Evolutionary conservation across 495 filamentous ascomycete species (phyloP).

Genomic region (Stereocaulon alpinum): DNA sequence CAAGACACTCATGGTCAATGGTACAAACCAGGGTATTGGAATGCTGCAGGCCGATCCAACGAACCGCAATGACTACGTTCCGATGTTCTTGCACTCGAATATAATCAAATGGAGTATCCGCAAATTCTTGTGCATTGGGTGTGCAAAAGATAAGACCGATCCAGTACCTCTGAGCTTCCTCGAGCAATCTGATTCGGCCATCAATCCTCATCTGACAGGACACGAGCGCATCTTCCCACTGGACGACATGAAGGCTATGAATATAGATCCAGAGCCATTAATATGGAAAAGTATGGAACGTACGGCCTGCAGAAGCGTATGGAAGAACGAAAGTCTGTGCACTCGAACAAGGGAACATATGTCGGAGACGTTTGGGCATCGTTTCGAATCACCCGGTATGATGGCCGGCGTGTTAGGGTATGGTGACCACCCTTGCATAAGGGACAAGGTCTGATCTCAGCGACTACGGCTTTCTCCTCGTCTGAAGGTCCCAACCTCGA

Average conservation of each 20-base stretch:
- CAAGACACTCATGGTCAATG: slow-evolving; percentile 86
- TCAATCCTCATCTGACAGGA: slow-evolving; percentile 15
- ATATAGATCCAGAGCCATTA: slow-evolving; percentile 18
- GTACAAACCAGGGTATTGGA: slow-evolving; percentile 25
- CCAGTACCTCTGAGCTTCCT: slow-evolving; percentile 7
- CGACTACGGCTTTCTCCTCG: background rate
- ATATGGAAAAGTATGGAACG: slow-evolving; percentile 21
- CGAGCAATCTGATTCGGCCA: slow-evolving; percentile 12
- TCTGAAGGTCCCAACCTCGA: background rate
- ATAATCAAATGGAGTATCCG: slow-evolving; percentile 19
- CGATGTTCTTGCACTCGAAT: slow-evolving; percentile 21
- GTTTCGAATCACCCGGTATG: slow-evolving; percentile 8
- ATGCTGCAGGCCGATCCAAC: slow-evolving; percentile 20
- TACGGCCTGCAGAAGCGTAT: slow-evolving; percentile 18
- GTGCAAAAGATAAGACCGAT: slow-evolving; percentile 10
- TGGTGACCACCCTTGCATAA: slow-evolving; percentile 14
- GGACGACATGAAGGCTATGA: slow-evolving; percentile 14
- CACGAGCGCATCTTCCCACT: slow-evolving; percentile 15
- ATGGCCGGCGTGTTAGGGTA: slow-evolving; percentile 8
- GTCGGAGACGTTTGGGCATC: slow-evolving; percentile 14
- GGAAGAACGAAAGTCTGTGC: slow-evolving; percentile 15
- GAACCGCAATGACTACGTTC: slow-evolving; percentile 10
- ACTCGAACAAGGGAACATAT: slow-evolving; percentile 15
- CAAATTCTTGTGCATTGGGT: slow-evolving; percentile 16
- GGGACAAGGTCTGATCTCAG: slow-evolving; percentile 2